phyloP scores from a whole-genome alignment of 2,329 filamentous ascomycete species.

The Chaetomium globosum region DNA sequence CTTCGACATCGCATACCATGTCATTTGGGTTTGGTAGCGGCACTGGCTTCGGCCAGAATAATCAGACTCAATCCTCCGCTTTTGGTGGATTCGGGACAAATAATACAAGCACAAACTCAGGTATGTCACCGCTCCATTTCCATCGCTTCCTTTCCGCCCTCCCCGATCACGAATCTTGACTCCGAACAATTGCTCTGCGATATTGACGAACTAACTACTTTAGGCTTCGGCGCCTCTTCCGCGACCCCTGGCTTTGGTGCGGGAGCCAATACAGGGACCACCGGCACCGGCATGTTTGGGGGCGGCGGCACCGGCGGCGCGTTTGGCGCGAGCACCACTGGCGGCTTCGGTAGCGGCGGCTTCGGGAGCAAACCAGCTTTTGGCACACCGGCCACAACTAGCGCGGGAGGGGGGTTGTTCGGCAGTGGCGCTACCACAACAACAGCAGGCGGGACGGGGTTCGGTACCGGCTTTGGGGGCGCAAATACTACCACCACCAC shows the following conservation, averaged over 20 bases:
- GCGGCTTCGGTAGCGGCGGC: conserved; percentile 29
- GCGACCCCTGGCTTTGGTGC: conserved; percentile 44
- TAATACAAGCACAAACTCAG: conserved; percentile 50
- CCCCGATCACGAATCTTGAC: conserved; percentile 1
- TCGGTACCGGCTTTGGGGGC: conserved; percentile 48
- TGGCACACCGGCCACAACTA: conserved; percentile 49
- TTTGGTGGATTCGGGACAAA: conserved; percentile 63
- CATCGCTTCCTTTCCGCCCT: conserved; percentile 12
- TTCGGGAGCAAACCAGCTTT: conserved; percentile 56
- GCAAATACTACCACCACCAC: conserved; percentile 41
- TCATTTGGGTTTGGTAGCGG: conserved; percentile 59
- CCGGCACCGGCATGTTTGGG: conserved; percentile 52
- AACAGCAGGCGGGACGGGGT: conserved; percentile 44
- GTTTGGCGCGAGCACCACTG: conserved; percentile 29
- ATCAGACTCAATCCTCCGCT: conserved; percentile 47
- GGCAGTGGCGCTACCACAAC: conserved; percentile 41
- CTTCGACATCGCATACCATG: conserved; percentile 47
- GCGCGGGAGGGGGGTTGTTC: conserved; percentile 50
- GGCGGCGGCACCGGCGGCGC: conserved; percentile 39
- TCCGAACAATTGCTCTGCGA: conserved; percentile 18
- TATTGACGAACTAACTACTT: conserved; percentile 40
- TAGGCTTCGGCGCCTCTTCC: conserved; percentile 44
- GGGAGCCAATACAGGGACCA: conserved; percentile 45
- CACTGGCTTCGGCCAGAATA: conserved; percentile 63
- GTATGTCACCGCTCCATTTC: conserved; percentile 50